Base-by-base conservation (phyloP, 1,284 basidiomycete species). In the Boletus hoseneyae region DNA sequence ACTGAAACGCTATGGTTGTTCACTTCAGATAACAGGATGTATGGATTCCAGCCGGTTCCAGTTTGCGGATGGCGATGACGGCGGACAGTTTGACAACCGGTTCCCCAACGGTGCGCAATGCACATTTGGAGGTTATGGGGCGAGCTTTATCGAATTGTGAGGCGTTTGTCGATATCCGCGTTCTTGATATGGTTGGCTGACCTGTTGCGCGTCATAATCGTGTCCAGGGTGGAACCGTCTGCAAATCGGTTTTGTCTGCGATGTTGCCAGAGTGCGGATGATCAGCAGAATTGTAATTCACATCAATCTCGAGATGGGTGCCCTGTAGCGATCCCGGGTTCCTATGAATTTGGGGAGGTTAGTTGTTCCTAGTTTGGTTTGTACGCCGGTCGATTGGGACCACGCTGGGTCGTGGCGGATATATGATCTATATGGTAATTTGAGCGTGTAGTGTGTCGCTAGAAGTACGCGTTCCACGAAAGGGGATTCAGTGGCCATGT, bases 101-200 rank as follows among this genome's bases (percentile, higher is more conserved):
- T 78, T 71, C 57, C 78, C 76, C 6, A 73, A 79, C 45, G 77
- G 77, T 12, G 77, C 77, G 15, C 74, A 75, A 50, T 80, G 76
- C 60, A 68, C 70, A 2, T 78, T 72, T 52, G 78, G 76, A 34
- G 77, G 76, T 4, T 74, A 72, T 45, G 76, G 70, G 6, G 75
- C 75, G 41, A 78, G 78, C 51, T 80, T 79, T 54, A 77, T 79
- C 40, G 68, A 78, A 57, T 68, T 70, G 78, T 79, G 53, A 61
- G 73, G 50, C 32, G 0, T 21, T 43, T 25, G 0, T 36, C 32
- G 0, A 23, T 30, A 2, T 25, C 5, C 9, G 3, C n/a, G 13
- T 21, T 25, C 11, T 10, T 4, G 16, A 27, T 16, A 25, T 15
- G 15, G n/a, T 38, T 33, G 25, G 21, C 19, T 57, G 29, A 61